Evolutionary conservation across 768 basidiomycete genomes (phyloP).

Genomic region (Leucosporidium creatinivorum): DNA sequence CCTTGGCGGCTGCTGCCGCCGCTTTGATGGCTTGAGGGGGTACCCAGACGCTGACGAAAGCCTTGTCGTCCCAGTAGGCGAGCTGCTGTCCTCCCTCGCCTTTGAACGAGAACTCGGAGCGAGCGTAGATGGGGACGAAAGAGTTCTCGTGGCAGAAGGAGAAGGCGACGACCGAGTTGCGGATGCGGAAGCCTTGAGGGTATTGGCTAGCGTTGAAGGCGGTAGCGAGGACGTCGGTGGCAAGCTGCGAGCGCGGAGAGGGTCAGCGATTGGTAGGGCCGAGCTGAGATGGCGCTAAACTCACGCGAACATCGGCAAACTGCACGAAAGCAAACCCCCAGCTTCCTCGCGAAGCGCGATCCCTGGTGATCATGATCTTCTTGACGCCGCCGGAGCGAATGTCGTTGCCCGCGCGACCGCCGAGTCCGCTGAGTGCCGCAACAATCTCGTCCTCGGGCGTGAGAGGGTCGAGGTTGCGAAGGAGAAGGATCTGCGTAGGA

Average conservation of each 20-base stretch:
- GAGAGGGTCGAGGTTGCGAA: slow-evolving; percentile 81
- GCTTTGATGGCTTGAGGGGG: slow-evolving; percentile 16
- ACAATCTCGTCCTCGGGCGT: slow-evolving; percentile 82
- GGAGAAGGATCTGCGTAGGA: slow-evolving; percentile 69
- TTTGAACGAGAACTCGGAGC: slow-evolving; percentile 31
- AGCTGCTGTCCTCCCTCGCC: slow-evolving; percentile 28
- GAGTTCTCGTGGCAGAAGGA: slow-evolving; percentile 68
- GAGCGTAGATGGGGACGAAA: slow-evolving; percentile 34
- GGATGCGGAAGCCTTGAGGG: slow-evolving; percentile 89
- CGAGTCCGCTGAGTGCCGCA: slow-evolving; percentile 71
- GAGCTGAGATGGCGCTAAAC: slow-evolving; percentile 19
- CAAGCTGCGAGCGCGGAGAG: slow-evolving; percentile 52
- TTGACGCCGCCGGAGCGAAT: slow-evolving; percentile 61
- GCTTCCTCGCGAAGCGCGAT: slow-evolving; percentile 75
- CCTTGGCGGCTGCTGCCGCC: background rate
- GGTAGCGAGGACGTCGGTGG: slow-evolving; percentile 70
- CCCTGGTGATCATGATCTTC: slow-evolving; percentile 79
- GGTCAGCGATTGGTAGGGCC: background rate
- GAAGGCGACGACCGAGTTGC: slow-evolving; percentile 76
- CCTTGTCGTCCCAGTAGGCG: slow-evolving; percentile 82
- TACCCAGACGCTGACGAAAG: slow-evolving; percentile 45
- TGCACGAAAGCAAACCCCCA: slow-evolving; percentile 95
- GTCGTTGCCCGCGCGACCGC: slow-evolving; percentile 49
- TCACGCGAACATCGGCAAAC: slow-evolving; percentile 73
- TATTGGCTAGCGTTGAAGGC: slow-evolving; percentile 79